Evolutionary conservation across 164 flowering plant genomes (phyloP).

Genomic region (grape (Vitis vinifera)): ASM3070453v1 NC_081818.1:24500001-24500500

Average conservation of each 20-base stretch:
- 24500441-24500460: too few species aligned
- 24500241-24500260: too few species aligned
- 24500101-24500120: conserved; percentile 87
- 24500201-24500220: neutral
- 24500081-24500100: conserved; percentile 70
- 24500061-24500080: conserved; percentile 85
- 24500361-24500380: too few species aligned
- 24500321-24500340: neutral
- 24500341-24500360: neutral
- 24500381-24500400: too few species aligned
- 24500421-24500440: too few species aligned
- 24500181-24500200: conserved; percentile 6
- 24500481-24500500: too few species aligned
- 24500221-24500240: neutral
- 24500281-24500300: too few species aligned
- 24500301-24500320: too few species aligned
- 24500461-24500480: too few species aligned
- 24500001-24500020: conserved; percentile 92
- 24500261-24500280: too few species aligned
- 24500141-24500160: conserved; percentile 77
- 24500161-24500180: conserved; percentile 34
- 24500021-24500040: conserved; percentile 82
- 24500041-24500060: conserved; percentile 81
- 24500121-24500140: conserved; percentile 92
- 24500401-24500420: too few species aligned